Evolutionary conservation across 345 rosid species (phyloP), one percentile per base, ranked within the genome.

Genomic region (Crucihimalaya himalaica): DNA sequence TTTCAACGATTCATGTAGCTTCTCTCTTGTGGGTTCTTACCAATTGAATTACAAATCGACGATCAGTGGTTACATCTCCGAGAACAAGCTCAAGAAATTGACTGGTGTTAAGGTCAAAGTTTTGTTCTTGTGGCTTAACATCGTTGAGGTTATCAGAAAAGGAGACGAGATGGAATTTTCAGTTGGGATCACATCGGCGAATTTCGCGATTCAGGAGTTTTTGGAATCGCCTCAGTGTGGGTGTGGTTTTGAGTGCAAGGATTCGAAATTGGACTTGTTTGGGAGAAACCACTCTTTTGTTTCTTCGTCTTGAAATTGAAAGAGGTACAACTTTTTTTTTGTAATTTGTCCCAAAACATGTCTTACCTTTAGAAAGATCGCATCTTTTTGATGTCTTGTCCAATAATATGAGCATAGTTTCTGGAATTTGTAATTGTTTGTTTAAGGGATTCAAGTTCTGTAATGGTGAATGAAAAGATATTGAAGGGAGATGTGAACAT

Each of bases 171-270:
- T 92, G 75, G 83, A 79, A 5, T 90, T 96, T 73, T 96, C 98
- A 5, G 97, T 96, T 12, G 98, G 99, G 71, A 84, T 96, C 20
- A 89, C 97, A 2, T 96, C 99, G 19, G 97, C 99, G 0, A 72
- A 66, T 50, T 96, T 96, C 52, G 55, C 75, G 13, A 85, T 92
- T 56, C 87, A 89, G 16, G 94, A 92, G 80, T 96, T 96, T 76
- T 86, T 62, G 52, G 97, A 76, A 80, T 86, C 86, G 28, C 99
- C 98, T 15, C 96, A 87, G 88, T 96, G 99, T 72, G 98, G 97
- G 0, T 96, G 98, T 78, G 99, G 99, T 14, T 83, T 96, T 46
- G 79, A 84, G 66, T 96, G 98, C 78, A 74, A 56, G 31, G 72
- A 73, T 10, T 81, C 61, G n/a, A 76, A 72, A 48, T 78, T 54